A percentile compares a stretch with the other conserved stretches of the same genome.
Evolutionary conservation across 306 rosid species (phyloP).

Genomic region (Lathyrus aphaca): DNA sequence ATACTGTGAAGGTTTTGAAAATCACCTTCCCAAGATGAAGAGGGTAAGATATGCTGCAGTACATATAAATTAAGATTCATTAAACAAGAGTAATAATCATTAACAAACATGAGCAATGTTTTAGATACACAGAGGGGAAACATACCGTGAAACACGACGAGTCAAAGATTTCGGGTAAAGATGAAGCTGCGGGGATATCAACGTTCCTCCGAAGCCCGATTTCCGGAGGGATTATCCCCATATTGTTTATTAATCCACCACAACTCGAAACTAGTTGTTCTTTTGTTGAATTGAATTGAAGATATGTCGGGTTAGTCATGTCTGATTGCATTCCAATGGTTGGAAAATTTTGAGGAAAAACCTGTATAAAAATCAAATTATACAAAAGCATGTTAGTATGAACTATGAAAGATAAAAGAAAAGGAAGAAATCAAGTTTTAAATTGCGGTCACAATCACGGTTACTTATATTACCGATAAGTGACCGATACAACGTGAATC

Average conservation of each 20-base stretch:
- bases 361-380: constrained; percentile 50
- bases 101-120: neutral
- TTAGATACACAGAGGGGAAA: neutral
- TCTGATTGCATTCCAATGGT: constrained; percentile 62
- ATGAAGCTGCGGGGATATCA: constrained; percentile 56
- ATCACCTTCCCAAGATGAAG: constrained; percentile 67
- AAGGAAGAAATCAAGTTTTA: neutral
- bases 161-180: constrained; percentile 69
- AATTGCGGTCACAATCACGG: neutral
- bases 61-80: neutral
- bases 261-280: constrained; percentile 63
- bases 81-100: constrained; percentile 19
- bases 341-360: constrained; percentile 62
- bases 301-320: constrained; percentile 53
- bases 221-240: constrained; percentile 59
- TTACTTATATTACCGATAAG: neutral
- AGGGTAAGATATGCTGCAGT: constrained; percentile 63
- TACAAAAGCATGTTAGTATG: constrained; percentile 30
- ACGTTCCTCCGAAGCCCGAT: constrained; percentile 57
- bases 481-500: neutral
- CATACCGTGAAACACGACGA: constrained; percentile 70
- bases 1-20: constrained; percentile 55
- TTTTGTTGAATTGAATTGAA: constrained; percentile 64
- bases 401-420: constrained; percentile 12
- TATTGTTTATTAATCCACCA: constrained; percentile 60